Base-by-base conservation (phyloP, 1,284 basidiomycete genomes). In the Lentinus polychrous region DNA sequence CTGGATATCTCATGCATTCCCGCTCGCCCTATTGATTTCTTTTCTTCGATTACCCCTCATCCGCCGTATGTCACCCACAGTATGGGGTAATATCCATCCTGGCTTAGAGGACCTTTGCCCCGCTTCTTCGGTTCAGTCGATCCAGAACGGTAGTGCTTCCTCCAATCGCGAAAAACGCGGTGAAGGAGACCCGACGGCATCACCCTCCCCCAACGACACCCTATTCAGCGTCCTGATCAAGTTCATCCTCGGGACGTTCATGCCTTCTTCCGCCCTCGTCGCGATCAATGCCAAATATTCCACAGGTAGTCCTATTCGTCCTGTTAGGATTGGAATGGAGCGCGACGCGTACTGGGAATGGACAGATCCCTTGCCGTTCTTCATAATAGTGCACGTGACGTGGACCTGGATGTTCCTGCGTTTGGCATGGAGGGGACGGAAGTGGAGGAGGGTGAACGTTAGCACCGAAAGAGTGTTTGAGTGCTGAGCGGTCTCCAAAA, bases 391-490 rank as follows among this genome's bases (percentile, higher is more conserved):
- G 15, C 52, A 52, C 37, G 35, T 54, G 18, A 49, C 47, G 8
- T 52, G 52, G 49, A 48, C 51, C 17, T 56, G 55, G 55, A 40
- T 56, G 24, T 46, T 54, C n/a, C 14, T 50, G 39, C 42, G 48
- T 11, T 49, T 52, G 17, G 39, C 51, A 20, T 45, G 36, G 45
- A 34, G 47, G 12, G 48, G 55, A 20, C 45, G 46, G n/a, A 43
- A 43, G 7, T 56, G 55, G 55, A 56, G 53, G 23, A 45, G 49
- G 23, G 51, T 56, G 15, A 56, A 56, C 31, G 53, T 54, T 15
- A 56, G 55, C 38, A 56, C 55, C 8, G 49, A 49, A 27, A 35
- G 53, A 20, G 45, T 56, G 5, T 56, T 54, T 41, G 39, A 40
- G 22, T 40, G 39, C 18, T 40, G 39, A 37, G 36, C n/a, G n/a